Evolutionary conservation across 2,329 filamentous ascomycete genomes (phyloP).

Genomic region (Ascomycota sp.): DNA sequence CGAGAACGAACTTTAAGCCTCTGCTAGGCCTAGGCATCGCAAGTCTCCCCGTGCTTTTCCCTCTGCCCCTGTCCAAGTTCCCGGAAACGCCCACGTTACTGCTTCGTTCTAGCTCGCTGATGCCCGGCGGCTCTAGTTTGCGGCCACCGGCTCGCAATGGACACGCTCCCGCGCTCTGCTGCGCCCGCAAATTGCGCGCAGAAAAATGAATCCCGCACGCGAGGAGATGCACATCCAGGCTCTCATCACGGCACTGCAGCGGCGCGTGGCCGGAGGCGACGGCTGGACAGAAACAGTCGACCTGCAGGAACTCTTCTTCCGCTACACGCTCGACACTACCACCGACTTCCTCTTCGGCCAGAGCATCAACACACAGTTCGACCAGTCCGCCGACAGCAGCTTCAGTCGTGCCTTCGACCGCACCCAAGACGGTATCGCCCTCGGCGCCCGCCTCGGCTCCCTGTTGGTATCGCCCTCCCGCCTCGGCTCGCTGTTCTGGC

Average conservation of each 20-base stretch:
- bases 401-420: constrained; percentile 14
- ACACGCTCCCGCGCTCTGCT: constrained; percentile 17
- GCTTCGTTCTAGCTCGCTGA: too few species aligned
- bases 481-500: constrained; percentile 21
- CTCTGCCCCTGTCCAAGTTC: neutral
- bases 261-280: constrained; percentile 9
- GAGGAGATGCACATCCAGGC: constrained; percentile 17
- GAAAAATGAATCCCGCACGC: constrained; percentile 21
- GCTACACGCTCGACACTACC: constrained; percentile 25
- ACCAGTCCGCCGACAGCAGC: constrained; percentile 6
- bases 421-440: constrained; percentile 21
- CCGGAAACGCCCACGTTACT: too few species aligned
- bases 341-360: constrained; percentile 43
- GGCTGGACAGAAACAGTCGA: constrained; percentile 17
- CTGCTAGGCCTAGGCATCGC: constrained; percentile 23
- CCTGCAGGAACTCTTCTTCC: constrained; percentile 25
- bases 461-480: too few species aligned
- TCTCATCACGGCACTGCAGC: constrained; percentile 8
- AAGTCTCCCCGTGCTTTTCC: neutral
- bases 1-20: constrained; percentile 10
- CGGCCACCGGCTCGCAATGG: constrained; percentile 15
- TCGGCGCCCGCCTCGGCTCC: too few species aligned
- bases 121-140: constrained; percentile 7
- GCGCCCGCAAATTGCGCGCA: constrained; percentile 18
- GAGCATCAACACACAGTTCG: constrained; percentile 21